These are phyloP conservation scores for Solanum stenotomum DNA, from an alignment of 257 asterid species.

Conservation along the genomic window DNA sequence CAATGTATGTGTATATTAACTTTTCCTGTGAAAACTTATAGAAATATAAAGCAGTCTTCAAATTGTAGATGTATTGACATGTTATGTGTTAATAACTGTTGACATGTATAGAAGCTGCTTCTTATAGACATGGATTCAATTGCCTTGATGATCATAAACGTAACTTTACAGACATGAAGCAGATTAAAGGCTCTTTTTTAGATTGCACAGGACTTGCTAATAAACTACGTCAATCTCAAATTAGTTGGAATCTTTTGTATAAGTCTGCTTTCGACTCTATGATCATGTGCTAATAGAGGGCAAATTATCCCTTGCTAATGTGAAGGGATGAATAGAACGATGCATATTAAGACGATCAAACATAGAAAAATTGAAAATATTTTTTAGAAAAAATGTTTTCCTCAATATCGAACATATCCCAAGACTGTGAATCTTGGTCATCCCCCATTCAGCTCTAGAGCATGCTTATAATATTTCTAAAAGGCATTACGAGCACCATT, in stretches of 20 bases:
- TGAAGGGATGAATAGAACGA: background rate
- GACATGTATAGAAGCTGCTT: slow-evolving; percentile 1
- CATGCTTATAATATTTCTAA: background rate
- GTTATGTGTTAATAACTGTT: background rate
- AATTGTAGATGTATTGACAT: background rate
- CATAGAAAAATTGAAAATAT: too few relatives aligned
- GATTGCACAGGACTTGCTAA: background rate
- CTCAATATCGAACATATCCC: background rate
- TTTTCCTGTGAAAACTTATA: background rate
- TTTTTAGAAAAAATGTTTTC: too few relatives aligned
- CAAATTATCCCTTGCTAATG: background rate
- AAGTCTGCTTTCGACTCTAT: background rate
- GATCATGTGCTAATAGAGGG: background rate
- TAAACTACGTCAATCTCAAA: background rate
- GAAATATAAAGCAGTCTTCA: background rate
- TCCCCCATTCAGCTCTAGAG: background rate
- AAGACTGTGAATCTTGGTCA: background rate
- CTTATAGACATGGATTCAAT: background rate
- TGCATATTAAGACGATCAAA: background rate
- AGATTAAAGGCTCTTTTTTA: background rate
- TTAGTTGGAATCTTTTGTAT: background rate
- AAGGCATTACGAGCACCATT: background rate
- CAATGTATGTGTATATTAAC: background rate
- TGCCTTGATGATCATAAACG: background rate
- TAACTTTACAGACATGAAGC: background rate